These are phyloP conservation scores for Crucibulum laeve DNA, from an alignment of 768 basidiomycete genomes.

Conservation along the genomic window DNA sequence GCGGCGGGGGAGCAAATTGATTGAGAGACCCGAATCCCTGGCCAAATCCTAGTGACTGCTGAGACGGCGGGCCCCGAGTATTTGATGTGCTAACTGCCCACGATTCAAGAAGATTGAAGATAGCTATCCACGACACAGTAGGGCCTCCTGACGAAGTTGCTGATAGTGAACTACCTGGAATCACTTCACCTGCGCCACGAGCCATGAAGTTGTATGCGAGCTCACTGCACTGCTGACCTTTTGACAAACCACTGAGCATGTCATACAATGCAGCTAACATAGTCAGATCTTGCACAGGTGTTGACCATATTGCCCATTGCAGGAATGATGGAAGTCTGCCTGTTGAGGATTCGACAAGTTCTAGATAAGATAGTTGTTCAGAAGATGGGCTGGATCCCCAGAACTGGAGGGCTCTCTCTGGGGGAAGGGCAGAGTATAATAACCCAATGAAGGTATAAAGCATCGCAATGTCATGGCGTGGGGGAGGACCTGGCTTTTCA, in stretches of 20 bases:
- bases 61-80: constrained; percentile 38
- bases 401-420: constrained; percentile 79
- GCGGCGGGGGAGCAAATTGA: constrained; percentile 32
- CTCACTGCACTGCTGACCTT: constrained; percentile 82
- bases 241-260: constrained; percentile 82
- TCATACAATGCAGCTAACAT: constrained; percentile 83
- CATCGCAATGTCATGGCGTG: constrained; percentile 81
- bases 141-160: constrained; percentile 47
- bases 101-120: constrained; percentile 72
- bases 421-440: constrained; percentile 68
- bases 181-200: constrained; percentile 64
- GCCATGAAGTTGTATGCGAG: constrained; percentile 87
- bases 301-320: constrained; percentile 89
- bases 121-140: constrained; percentile 71
- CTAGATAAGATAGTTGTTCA: constrained; percentile 45
- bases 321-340: constrained; percentile 53
- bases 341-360: constrained; percentile 54
- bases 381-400: constrained; percentile 65
- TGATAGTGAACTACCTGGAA: constrained; percentile 54
- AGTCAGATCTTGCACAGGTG: constrained; percentile 64
- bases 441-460: constrained; percentile 82
- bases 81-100: constrained; percentile 60
- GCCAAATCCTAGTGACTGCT: constrained; percentile 31
- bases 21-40: constrained; percentile 25
- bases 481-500: constrained; percentile 33